Evolutionary conservation across 495 filamentous ascomycete genomes (phyloP).

Genomic region (Aspergillus steynii): DNA sequence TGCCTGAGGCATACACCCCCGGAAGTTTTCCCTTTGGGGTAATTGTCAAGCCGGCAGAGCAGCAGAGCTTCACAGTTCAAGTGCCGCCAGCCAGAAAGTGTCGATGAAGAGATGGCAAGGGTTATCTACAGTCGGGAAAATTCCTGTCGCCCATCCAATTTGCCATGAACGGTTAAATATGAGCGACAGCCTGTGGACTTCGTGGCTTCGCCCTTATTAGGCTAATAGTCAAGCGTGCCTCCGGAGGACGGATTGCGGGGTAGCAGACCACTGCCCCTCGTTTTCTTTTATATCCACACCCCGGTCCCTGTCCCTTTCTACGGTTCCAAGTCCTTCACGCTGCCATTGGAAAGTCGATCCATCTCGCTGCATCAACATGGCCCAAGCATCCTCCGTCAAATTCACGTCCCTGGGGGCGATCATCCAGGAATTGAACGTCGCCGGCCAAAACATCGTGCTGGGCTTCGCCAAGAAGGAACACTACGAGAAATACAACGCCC

Average conservation of each 20-base stretch:
- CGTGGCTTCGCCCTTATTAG: not conserved
- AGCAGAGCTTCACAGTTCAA: not conserved
- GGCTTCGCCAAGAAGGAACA: constrained; percentile 71
- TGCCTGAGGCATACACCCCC: not conserved
- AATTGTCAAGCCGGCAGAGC: not conserved
- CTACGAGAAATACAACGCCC: constrained; percentile 71
- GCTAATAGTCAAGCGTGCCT: not conserved
- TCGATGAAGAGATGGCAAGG: too few species aligned
- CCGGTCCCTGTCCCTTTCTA: too few species aligned
- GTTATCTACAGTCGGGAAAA: not conserved
- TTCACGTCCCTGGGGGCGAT: constrained; percentile 87
- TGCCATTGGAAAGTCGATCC: not conserved
- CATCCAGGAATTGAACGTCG: constrained; percentile 79
- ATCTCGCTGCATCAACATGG: constrained; percentile 9
- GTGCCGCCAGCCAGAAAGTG: too few species aligned
- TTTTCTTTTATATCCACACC: not conserved
- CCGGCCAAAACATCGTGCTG: constrained; percentile 80
- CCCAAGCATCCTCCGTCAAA: constrained; percentile 34
- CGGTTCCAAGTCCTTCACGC: not conserved
- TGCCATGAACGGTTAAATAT: not conserved
- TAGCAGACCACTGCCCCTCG: not conserved
- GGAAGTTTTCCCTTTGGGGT: not conserved
- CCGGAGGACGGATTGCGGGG: not conserved
- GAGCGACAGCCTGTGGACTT: not conserved
- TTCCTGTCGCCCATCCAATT: not conserved